A percentile compares a stretch with the other conserved stretches of the same genome.
Conservation (phyloP, 2,329 filamentous ascomycete species). For the Neopestalotiopsis sp. region DNA sequence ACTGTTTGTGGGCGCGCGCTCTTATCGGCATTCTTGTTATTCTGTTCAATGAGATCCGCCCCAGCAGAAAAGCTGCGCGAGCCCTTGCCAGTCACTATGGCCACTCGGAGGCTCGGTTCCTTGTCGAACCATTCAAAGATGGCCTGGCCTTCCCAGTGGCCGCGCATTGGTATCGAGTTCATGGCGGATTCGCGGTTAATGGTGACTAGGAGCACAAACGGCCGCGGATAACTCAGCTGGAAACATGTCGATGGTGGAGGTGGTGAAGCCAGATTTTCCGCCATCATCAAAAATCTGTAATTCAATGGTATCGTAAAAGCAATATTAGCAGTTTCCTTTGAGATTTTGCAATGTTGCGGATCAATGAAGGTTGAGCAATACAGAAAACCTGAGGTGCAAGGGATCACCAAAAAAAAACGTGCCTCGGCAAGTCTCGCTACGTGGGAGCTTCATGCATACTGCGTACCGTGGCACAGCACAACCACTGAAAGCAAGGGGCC, state of each 20-base stretch:
- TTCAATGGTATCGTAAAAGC: no score
- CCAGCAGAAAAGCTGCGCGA: constrained; percentile 59
- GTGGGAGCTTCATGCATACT: not conserved
- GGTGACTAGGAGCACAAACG: constrained; percentile 54
- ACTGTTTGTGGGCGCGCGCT: constrained; percentile 26
- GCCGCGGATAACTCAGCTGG: constrained; percentile 49
- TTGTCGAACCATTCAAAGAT: constrained; percentile 59
- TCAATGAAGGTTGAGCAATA: no score
- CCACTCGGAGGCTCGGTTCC: constrained; percentile 51
- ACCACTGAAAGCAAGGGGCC: not conserved
- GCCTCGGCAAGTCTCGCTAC: not conserved
- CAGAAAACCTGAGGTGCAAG: not conserved
- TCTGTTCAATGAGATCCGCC: constrained; percentile 57
- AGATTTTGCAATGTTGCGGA: no score
- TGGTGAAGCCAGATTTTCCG: not conserved
- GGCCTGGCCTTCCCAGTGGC: constrained; percentile 52
- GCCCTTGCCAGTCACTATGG: constrained; percentile 56
- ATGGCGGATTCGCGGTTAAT: constrained; percentile 55
- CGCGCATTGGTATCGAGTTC: constrained; percentile 49
- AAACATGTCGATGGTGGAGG: not conserved
- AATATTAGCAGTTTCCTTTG: no score
- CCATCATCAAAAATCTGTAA: not conserved
- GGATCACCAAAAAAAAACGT: not conserved
- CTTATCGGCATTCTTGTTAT: constrained; percentile 23
- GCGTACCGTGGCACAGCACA: not conserved